phyloP scores from a whole-genome alignment of 1,139 yeast species.

The Diutina sp. region DNA sequence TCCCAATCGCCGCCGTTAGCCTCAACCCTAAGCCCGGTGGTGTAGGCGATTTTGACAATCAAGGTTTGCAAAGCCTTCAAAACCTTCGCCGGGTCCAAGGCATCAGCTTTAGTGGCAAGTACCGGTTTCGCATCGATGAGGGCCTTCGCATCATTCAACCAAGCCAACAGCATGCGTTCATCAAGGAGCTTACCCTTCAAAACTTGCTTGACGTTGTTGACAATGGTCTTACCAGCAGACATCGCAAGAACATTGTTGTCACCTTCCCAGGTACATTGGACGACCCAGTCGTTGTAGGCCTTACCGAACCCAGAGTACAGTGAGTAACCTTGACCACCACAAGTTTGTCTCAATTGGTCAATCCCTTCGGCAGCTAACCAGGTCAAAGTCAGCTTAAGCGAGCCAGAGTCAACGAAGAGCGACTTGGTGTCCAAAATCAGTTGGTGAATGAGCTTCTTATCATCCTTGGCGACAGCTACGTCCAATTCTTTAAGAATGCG shows the following conservation, averaged over 20 bases:
- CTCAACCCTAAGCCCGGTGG: slow-evolving; percentile 5
- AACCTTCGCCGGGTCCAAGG: slow-evolving; percentile 7
- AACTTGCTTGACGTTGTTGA: slow-evolving; percentile 7
- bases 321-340: slow-evolving; percentile 11
- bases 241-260: slow-evolving; percentile 10
- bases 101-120: not conserved
- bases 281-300: slow-evolving; percentile 10
- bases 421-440: slow-evolving; percentile 7
- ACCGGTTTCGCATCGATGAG: not conserved
- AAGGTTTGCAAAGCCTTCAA: slow-evolving; percentile 8
- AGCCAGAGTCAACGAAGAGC: slow-evolving; percentile 10
- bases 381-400: slow-evolving; percentile 9
- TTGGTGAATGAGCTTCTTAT: slow-evolving; percentile 6
- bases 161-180: slow-evolving; percentile 4
- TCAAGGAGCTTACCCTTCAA: slow-evolving; percentile 5
- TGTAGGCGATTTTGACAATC: slow-evolving; percentile 7
- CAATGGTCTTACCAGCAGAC: slow-evolving; percentile 9
- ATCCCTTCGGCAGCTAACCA: slow-evolving; percentile 10
- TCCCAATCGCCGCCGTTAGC: slow-evolving; percentile 7
- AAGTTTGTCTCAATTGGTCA: slow-evolving; percentile 9
- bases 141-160: slow-evolving; percentile 4
- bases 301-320: slow-evolving; percentile 10
- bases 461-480: slow-evolving; percentile 7
- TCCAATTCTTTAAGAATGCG: slow-evolving; percentile 7
- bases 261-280: slow-evolving; percentile 12